Percentiles rank a stretch among this genome's conserved stretches.
Evolutionary conservation across 1,284 basidiomycete genomes (phyloP).

Genomic region (Ustilago loliicola): DNA sequence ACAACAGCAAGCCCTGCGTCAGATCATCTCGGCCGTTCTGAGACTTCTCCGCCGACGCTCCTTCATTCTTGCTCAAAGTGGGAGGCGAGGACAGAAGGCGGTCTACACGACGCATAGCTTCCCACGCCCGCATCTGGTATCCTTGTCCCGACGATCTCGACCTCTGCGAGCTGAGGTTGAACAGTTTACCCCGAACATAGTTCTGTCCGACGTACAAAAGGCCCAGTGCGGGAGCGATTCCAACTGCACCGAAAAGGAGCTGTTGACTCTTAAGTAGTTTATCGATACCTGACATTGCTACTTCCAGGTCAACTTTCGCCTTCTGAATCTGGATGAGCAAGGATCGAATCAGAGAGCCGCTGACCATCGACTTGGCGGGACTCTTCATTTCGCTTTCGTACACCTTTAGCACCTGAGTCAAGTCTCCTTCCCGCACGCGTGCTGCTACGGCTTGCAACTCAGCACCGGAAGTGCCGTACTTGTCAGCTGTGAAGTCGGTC

Average conservation of each 20-base stretch:
- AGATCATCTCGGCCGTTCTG: conserved; percentile 20
- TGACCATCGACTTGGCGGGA: conserved; percentile 84
- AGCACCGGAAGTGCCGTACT: conserved; percentile 76
- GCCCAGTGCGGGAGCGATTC: conserved; percentile 89
- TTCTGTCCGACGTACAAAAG: conserved; percentile 77
- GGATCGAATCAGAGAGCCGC: conserved; percentile 85
- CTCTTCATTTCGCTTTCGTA: conserved; percentile 92
- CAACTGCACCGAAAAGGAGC: conserved; percentile 96
- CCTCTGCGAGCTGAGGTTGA: conserved; percentile 73
- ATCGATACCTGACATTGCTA: conserved; percentile 87
- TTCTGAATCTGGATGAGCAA: conserved; percentile 96
- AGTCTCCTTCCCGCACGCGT: conserved; percentile 83
- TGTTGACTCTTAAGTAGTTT: conserved; percentile 93
- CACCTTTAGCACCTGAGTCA: conserved; percentile 87
- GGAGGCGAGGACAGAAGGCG: conserved; percentile 64
- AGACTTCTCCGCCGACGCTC: background rate
- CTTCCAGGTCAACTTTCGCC: conserved; percentile 93
- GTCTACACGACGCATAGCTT: conserved; percentile 71
- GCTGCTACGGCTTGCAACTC: conserved; percentile 76
- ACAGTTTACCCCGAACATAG: conserved; percentile 75
- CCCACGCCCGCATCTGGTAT: conserved; percentile 71
- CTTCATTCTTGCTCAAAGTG: background rate
- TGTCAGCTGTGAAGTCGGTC: conserved; percentile 84
- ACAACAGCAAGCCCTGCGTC: conserved; percentile 80
- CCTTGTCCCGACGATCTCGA: conserved; percentile 71